A percentile compares a stretch with the other conserved stretches of the same genome.
Evolutionary conservation across 352 stramenopile species (phyloP).

Genomic region (Globisporangium ultimum): DNA sequence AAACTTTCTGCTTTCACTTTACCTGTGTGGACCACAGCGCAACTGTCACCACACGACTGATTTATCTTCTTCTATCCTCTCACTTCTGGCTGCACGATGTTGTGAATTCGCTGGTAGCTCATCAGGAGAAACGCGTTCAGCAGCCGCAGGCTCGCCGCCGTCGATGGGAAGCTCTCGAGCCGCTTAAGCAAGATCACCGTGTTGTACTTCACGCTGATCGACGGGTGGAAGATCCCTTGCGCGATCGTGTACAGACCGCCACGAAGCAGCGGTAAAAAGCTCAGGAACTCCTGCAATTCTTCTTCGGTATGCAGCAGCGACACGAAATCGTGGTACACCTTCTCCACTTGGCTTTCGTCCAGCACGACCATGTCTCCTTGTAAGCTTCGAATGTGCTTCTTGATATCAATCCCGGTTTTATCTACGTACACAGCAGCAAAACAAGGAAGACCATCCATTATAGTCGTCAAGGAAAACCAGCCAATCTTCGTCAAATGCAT

Average conservation of each 20-base stretch:
- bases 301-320: conserved; percentile 65
- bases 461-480: conserved; percentile 39
- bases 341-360: conserved; percentile 77
- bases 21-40: no score
- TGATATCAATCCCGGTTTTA: conserved; percentile 76
- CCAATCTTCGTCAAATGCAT: background rate
- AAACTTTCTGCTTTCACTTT: no score
- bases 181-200: conserved; percentile 83
- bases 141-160: conserved; percentile 53
- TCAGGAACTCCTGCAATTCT: conserved; percentile 84
- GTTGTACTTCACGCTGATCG: conserved; percentile 88
- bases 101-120: conserved; percentile 82
- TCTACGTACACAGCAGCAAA: conserved; percentile 60
- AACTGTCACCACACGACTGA: no score
- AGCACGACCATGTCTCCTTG: conserved; percentile 72
- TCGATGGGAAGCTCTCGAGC: conserved; percentile 79
- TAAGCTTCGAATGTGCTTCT: conserved; percentile 75
- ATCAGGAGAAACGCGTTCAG: conserved; percentile 83
- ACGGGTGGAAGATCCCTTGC: conserved; percentile 83
- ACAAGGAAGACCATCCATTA: conserved; percentile 12
- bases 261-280: conserved; percentile 70
- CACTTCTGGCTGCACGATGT: conserved; percentile 60
- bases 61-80: background rate
- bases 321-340: conserved; percentile 82
- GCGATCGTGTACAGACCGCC: conserved; percentile 79